These are phyloP conservation scores for Sporormia fimetaria DNA, from an alignment of 495 filamentous ascomycete species.

Conservation along the genomic window DNA sequence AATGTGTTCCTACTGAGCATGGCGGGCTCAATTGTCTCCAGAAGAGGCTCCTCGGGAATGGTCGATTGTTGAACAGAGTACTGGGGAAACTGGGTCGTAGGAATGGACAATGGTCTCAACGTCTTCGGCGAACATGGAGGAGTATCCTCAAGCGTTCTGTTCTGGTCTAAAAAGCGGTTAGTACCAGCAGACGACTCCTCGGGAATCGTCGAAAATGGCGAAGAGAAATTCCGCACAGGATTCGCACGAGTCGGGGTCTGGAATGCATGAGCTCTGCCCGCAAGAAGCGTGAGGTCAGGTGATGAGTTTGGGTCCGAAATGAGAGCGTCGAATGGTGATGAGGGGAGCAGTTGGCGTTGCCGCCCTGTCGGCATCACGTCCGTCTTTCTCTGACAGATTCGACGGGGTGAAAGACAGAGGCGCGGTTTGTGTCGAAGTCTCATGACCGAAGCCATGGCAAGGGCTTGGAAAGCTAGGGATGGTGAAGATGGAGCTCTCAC, in stretches of 20 bases:
- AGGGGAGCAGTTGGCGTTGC: no score
- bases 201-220: conserved; percentile 15
- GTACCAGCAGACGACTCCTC: conserved; percentile 4
- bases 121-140: conserved; percentile 29
- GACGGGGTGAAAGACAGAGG: conserved; percentile 24
- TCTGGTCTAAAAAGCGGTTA: conserved; percentile 3
- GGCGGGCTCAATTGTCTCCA: conserved; percentile 16
- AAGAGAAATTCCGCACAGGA: conserved; percentile 6
- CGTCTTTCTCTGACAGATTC: conserved; percentile 22
- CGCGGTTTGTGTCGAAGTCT: conserved; percentile 8
- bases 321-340: no score
- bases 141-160: conserved; percentile 19
- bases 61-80: not conserved
- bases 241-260: conserved; percentile 3
- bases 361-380: not conserved
- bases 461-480: conserved; percentile 29
- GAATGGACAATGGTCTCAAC: conserved; percentile 9
- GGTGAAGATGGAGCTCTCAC: conserved; percentile 17
- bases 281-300: no score
- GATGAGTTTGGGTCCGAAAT: no score
- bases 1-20: conserved; percentile 10
- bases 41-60: conserved; percentile 5
- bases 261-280: conserved; percentile 2
- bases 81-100: no score
- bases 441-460: conserved; percentile 8